These are phyloP conservation scores for Candida yuanshanica DNA, from an alignment of 805 yeast genomes.

Conservation along the genomic window DNA sequence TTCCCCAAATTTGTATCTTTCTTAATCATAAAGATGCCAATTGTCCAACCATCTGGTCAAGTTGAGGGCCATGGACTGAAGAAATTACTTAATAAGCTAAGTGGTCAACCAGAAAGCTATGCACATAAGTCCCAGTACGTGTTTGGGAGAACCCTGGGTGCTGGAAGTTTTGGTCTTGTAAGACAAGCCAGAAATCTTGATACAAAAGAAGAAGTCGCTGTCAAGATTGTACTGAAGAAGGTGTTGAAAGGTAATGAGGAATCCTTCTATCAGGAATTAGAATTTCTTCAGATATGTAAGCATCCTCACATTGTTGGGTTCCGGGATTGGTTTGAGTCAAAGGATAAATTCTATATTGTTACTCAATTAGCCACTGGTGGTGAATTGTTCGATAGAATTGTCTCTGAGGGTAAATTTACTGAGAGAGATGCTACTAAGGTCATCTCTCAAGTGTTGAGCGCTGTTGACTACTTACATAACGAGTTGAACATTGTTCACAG, in stretches of 20 bases:
- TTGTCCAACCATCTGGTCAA: slow-evolving; percentile 6
- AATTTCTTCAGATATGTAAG: slow-evolving; percentile 55
- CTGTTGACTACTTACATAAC: slow-evolving; percentile 72
- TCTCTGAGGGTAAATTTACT: slow-evolving; percentile 75
- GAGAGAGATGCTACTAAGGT: slow-evolving; percentile 82
- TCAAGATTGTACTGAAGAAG: slow-evolving; percentile 83
- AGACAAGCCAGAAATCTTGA: slow-evolving; percentile 56
- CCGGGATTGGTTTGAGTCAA: slow-evolving; percentile 89
- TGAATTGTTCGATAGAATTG: slow-evolving; percentile 84
- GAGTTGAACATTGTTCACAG: slow-evolving; percentile 77
- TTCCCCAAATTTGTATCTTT: neutral
- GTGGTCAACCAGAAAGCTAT: slow-evolving; percentile 71
- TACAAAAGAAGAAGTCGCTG: slow-evolving; percentile 71
- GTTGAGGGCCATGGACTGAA: slow-evolving; percentile 29
- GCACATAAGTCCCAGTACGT: slow-evolving; percentile 62
- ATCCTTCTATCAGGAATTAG: slow-evolving; percentile 73
- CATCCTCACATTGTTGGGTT: slow-evolving; percentile 90
- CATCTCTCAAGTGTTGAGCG: slow-evolving; percentile 67
- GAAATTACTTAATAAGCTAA: slow-evolving; percentile 44
- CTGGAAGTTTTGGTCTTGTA: slow-evolving; percentile 93
- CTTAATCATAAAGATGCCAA: slow-evolving; percentile 9
- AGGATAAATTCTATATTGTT: slow-evolving; percentile 87
- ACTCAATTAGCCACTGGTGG: slow-evolving; percentile 97
- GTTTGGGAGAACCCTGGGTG: slow-evolving; percentile 84
- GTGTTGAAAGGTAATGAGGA: slow-evolving; percentile 75